Base-by-base conservation (phyloP, 1,139 yeast species). In the Saccharomyces hybrid region DNA sequence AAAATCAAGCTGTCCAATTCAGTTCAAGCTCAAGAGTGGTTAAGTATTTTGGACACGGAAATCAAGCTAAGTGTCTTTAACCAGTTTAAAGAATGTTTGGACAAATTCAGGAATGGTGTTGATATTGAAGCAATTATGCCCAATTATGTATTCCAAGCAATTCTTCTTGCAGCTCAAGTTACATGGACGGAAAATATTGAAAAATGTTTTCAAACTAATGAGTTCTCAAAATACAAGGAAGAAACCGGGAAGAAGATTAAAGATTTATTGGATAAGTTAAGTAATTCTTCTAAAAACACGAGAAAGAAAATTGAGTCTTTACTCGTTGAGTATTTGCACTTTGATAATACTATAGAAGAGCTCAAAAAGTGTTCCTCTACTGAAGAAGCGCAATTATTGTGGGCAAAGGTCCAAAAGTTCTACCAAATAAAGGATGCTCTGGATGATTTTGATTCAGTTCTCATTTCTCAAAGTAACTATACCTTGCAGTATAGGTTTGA, bases 401-500 rank as follows among this genome's bases (percentile, higher is more conserved):
- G 93, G 91, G 70, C 66, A 29, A 72, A 76, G 0, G 82, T 81
- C 49, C 85, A 84, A 65, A 71, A 78, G 38, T 86, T 77, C 60
- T 77, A 79, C 60, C 73, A 72, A 49, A 69, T 75, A 42, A 34
- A 34, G 0, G 54, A 58, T 1, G 56, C 57, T 0, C 28, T 51
- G 0, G 78, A 78, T 51, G 56, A 61, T 0, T 52, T 71, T 1
- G 58, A 66, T 2, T 63, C 76, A n/a, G 66, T 89, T 8, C 63
- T 54, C 0, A 77, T 89, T 1, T 69, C 64, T 11, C 91, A 86
- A 55, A 81, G 84, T 0, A 74, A 78, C 26, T 76, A 82, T 7
- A 59, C 62, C 0, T 79, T 85, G 55, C 56, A 49, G 0, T 93
- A 91, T 64, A 96, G 96, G 0, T 88, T 82, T 67, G 96, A 90